Evolutionary conservation across 2,329 filamentous ascomycete genomes (phyloP).

Genomic region (Aureobasidium namibiae): DNA sequence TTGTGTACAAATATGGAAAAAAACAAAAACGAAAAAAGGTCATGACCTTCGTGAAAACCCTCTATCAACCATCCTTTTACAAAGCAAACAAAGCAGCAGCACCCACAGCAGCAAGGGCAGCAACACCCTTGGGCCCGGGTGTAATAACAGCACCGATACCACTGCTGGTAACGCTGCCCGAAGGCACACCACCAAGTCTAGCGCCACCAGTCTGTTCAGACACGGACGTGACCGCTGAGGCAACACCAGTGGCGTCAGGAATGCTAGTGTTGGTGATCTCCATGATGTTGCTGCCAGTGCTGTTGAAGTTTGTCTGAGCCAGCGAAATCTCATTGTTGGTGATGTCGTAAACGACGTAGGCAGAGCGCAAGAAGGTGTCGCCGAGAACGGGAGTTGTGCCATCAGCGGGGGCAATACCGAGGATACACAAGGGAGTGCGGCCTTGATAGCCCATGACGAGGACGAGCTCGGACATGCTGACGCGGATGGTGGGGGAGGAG

Average conservation of each 20-base stretch:
- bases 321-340: constrained; percentile 52
- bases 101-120: constrained; percentile 22
- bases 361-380: constrained; percentile 55
- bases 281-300: constrained; percentile 41
- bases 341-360: constrained; percentile 57
- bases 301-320: constrained; percentile 54
- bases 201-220: constrained; percentile 37
- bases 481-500: constrained; percentile 45
- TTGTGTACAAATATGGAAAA: background rate
- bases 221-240: constrained; percentile 42
- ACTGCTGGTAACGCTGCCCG: constrained; percentile 5
- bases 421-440: constrained; percentile 37
- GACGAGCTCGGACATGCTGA: constrained; percentile 49
- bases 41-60: constrained; percentile 2
- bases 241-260: constrained; percentile 45
- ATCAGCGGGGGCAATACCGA: constrained; percentile 43
- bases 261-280: constrained; percentile 47
- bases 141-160: constrained; percentile 16
- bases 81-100: constrained; percentile 21
- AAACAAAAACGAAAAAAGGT: background rate
- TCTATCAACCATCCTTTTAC: constrained; percentile 10
- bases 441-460: constrained; percentile 38
- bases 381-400: constrained; percentile 45
- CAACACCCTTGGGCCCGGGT: constrained; percentile 20
- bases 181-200: constrained; percentile 23